Base-by-base conservation (phyloP, 495 filamentous ascomycete genomes). In the Trichoderma asperelloides region DNA sequence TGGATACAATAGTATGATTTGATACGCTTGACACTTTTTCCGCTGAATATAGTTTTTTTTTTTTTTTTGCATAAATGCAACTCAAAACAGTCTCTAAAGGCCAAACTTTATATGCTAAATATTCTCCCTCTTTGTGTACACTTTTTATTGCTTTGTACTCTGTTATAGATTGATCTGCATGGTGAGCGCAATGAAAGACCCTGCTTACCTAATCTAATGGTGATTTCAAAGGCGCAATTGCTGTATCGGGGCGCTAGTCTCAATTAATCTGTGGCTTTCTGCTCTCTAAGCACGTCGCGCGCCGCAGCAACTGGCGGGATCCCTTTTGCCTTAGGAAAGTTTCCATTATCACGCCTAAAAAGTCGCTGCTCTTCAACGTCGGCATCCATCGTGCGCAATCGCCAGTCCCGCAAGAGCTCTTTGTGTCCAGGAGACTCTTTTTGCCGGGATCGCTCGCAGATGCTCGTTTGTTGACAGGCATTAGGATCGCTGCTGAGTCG, bases 261-360 rank as follows among this genome's bases (percentile, higher is more conserved):
- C 9, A 60, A 11, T 16, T 60, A 28, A 25, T 21, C 23, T 3
- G 12, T 12, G 55, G 23, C 55, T 60, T 60, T 60, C 55, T 12
- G 21, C 21, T 55, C 49, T 55, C 23, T 60, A 60, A 60, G 55
- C 55, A 60, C 55, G 55, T 60, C 55, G 55, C 55, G 55, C 55
- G 55, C 55, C 55, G 55, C 51, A 60, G 51, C 51, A 60, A n/a
- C 51, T 60, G 51, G 51, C 51, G 51, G 51, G 51, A 27, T 60
- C 51, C 51, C 25, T 60, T 60, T 60, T 28, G 51, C 51, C 51
- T 60, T 28, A 2, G 51, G 51, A 60, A 60, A 60, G 43, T 33
- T 55, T 55, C 49, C 49, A 60, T 60, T n/a, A 60, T 60, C 51
- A 60, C 51, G 23, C 11, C 21, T 11, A 60, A 60, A 60, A 60